phyloP scores from a whole-genome alignment of 805 yeast species.

The Candida endomychidarum region DNA sequence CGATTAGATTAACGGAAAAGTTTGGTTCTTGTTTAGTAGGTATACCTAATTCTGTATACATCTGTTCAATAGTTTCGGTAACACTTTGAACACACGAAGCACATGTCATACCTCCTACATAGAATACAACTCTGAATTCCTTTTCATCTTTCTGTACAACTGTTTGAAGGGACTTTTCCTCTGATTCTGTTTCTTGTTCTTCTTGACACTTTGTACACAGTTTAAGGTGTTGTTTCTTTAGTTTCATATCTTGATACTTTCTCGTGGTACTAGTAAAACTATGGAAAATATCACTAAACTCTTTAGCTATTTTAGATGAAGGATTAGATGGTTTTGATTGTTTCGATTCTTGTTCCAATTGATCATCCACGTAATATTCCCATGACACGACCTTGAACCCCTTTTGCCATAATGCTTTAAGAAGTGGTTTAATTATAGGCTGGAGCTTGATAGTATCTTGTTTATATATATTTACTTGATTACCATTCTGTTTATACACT shows the following conservation, averaged over 20 bases:
- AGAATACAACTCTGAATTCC: constrained; percentile 49
- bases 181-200: constrained; percentile 15
- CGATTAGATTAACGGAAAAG: constrained; percentile 51
- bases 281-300: constrained; percentile 18
- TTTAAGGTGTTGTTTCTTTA: constrained; percentile 34
- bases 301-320: background rate
- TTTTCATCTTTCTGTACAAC: constrained; percentile 23
- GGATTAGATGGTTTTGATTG: constrained; percentile 7
- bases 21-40: constrained; percentile 23
- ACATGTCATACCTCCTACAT: constrained; percentile 50
- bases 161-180: constrained; percentile 23
- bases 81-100: constrained; percentile 36
- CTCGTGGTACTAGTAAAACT: constrained; percentile 18
- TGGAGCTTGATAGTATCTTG: constrained; percentile 5
- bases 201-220: constrained; percentile 43
- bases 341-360: constrained; percentile 17
- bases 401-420: constrained; percentile 24
- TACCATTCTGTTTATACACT: constrained; percentile 20
- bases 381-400: constrained; percentile 42
- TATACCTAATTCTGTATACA: constrained; percentile 12
- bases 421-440: constrained; percentile 21
- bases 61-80: constrained; percentile 27
- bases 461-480: constrained; percentile 26
- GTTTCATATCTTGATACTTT: constrained; percentile 14
- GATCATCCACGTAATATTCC: constrained; percentile 27